A percentile compares a stretch with the other conserved stretches of the same genome.
phyloP scores from a whole-genome alignment of 345 rosid species.

The Salix koriyanagi region DNA sequence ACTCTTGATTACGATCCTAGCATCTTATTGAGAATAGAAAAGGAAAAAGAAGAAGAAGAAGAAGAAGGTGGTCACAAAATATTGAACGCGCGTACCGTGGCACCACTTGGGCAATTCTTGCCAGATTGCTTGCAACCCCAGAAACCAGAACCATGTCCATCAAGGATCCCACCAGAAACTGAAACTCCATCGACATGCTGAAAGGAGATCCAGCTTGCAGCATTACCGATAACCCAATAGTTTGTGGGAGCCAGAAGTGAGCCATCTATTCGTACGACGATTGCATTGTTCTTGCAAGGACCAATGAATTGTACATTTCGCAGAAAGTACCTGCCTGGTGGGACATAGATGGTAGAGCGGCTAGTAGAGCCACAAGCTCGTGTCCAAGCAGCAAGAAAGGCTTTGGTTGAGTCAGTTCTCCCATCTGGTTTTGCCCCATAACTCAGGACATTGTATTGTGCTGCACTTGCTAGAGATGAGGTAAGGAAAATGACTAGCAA shows the following conservation, averaged over 20 bases:
- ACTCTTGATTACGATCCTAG: no score
- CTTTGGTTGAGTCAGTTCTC: conserved; percentile 48
- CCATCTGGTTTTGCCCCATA: conserved; percentile 56
- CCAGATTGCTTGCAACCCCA: conserved; percentile 64
- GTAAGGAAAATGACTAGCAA: not conserved
- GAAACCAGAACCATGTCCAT: conserved; percentile 53
- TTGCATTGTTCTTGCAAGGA: conserved; percentile 47
- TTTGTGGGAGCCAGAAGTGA: conserved; percentile 64
- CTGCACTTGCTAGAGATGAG: conserved; percentile 3
- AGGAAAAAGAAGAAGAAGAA: no score
- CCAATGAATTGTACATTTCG: conserved; percentile 41
- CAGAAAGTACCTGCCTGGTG: conserved; percentile 47
- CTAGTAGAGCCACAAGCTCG: conserved; percentile 45
- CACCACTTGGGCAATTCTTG: conserved; percentile 58
- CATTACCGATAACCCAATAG: conserved; percentile 37
- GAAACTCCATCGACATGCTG: conserved; percentile 43
- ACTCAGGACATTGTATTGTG: conserved; percentile 4
- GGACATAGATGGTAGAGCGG: conserved; percentile 50
- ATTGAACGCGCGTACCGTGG: conserved; percentile 40
- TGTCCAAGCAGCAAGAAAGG: conserved; percentile 51
- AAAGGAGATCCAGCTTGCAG: conserved; percentile 49
- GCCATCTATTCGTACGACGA: conserved; percentile 47
- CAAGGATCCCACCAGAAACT: conserved; percentile 57
- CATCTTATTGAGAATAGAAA: not conserved
- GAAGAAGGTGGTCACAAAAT: no score